Conservation (phyloP, 225 moss, liverwort and hornwort species). For the Physcomitrium patens region DNA sequence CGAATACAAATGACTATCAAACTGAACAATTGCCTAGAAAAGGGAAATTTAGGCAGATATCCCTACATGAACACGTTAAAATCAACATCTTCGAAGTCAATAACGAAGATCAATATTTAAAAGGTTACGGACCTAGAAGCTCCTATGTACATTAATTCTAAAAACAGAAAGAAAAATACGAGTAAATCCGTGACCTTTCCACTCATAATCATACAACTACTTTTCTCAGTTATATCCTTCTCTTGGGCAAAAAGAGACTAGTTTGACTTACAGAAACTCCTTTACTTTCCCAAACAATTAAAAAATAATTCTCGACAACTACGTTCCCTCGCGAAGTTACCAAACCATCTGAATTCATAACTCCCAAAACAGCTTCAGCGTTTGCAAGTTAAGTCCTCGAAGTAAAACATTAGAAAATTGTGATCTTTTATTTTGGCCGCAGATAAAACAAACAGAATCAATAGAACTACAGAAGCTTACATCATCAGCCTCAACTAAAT, state of each 20-base stretch:
- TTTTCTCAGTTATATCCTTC: no score
- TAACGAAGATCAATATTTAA: background rate
- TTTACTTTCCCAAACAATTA: background rate
- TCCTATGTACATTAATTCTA: background rate
- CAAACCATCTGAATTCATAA: background rate
- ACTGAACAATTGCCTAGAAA: background rate
- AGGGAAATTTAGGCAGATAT: background rate
- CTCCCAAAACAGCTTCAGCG: background rate
- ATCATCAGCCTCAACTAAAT: conserved; percentile 69
- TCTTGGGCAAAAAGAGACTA: no score
- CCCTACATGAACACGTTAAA: background rate
- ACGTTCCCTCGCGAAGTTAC: background rate
- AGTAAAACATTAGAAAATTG: conserved; percentile 1
- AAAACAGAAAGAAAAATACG: background rate
- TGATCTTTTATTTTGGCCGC: background rate
- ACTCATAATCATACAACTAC: background rate
- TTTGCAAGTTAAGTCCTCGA: background rate
- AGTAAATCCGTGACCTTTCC: conserved; percentile 1
- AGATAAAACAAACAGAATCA: conserved; percentile 8
- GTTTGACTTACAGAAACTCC: background rate
- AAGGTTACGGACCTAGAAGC: background rate
- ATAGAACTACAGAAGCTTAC: conserved; percentile 45
- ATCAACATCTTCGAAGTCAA: background rate
- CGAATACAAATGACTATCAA: background rate
- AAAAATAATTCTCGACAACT: conserved; percentile 7